Percentiles rank a stretch among this genome's conserved stretches.
These are phyloP conservation scores for Metschnikowia aberdeeniae DNA, from an alignment of 805 yeast species.

Conservation along the genomic window DNA sequence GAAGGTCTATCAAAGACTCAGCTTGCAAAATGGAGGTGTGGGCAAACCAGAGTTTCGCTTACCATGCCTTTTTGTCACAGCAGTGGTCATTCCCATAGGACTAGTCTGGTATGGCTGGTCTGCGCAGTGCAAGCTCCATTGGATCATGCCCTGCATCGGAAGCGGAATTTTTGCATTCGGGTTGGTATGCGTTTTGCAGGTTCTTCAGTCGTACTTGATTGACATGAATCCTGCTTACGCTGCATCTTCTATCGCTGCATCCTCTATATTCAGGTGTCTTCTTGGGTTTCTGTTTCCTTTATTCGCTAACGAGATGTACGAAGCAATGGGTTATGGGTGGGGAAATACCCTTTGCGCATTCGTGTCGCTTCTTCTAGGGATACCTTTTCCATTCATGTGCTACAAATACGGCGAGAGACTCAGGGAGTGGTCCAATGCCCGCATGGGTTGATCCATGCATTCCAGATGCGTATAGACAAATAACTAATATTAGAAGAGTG, in stretches of 20 bases:
- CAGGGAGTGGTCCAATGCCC: constrained; percentile 30
- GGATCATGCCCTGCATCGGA: constrained; percentile 39
- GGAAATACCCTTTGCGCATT: constrained; percentile 38
- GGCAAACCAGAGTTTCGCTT: constrained; percentile 37
- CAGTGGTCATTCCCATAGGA: constrained; percentile 33
- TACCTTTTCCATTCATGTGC: constrained; percentile 37
- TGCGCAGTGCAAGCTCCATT: constrained; percentile 30
- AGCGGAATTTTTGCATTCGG: constrained; percentile 35
- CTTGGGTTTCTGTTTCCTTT: constrained; percentile 39
- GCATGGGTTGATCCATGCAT: constrained; percentile 20
- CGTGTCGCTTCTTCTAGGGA: constrained; percentile 30
- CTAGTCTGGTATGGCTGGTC: constrained; percentile 42
- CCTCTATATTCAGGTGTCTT: constrained; percentile 37
- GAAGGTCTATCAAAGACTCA: constrained; percentile 22
- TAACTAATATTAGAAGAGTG: neutral
- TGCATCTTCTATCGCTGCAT: constrained; percentile 39
- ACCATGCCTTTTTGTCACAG: constrained; percentile 33
- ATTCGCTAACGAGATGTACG: constrained; percentile 36
- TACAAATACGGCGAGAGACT: constrained; percentile 34
- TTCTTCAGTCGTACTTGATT: constrained; percentile 35
- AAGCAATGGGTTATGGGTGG: constrained; percentile 35
- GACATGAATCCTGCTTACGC: constrained; percentile 38
- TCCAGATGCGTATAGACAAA: too few relatives aligned
- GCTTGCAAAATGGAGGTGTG: constrained; percentile 27
- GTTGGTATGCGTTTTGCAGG: constrained; percentile 35